Percentiles rank a stretch among this genome's conserved stretches.
These are phyloP conservation scores for Schizosaccharomyces octosporus DNA, from an alignment of 805 yeast genomes.

Conservation along the genomic window DNA sequence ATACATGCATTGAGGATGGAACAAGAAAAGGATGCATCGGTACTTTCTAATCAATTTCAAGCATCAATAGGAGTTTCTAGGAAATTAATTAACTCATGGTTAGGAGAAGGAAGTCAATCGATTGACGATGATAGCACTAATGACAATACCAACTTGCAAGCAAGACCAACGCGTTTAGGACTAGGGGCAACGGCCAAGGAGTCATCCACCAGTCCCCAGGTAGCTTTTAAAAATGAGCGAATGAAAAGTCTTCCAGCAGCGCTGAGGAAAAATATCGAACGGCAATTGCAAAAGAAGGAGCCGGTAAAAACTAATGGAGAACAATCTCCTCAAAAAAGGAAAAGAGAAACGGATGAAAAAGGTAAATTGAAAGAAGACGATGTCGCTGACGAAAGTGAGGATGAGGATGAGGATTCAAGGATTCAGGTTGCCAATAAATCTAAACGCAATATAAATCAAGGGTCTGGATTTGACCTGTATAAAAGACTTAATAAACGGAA, in stretches of 20 bases:
- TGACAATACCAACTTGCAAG: neutral
- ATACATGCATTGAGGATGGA: neutral
- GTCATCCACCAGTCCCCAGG: neutral
- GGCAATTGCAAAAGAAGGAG: neutral
- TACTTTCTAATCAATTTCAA: neutral
- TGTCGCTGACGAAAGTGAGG: neutral
- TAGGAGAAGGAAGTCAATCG: neutral
- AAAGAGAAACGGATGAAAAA: neutral
- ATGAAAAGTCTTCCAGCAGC: neutral
- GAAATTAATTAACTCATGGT: neutral
- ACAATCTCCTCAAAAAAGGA: neutral
- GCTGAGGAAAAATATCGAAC: neutral
- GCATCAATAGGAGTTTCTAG: neutral
- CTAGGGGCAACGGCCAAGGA: neutral
- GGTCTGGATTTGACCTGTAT: neutral
- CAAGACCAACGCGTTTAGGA: neutral
- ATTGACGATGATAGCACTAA: neutral
- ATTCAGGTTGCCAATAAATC: neutral
- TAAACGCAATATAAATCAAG: neutral
- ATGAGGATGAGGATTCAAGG: neutral
- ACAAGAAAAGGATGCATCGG: neutral
- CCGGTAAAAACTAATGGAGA: neutral
- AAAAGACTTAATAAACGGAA: neutral
- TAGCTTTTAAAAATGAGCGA: neutral
- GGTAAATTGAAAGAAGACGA: neutral